A percentile compares a stretch with the other conserved stretches of the same genome.
phyloP scores from a whole-genome alignment of 192 early-diverging fungal genomes.

The Powellomyces hirtus region DNA sequence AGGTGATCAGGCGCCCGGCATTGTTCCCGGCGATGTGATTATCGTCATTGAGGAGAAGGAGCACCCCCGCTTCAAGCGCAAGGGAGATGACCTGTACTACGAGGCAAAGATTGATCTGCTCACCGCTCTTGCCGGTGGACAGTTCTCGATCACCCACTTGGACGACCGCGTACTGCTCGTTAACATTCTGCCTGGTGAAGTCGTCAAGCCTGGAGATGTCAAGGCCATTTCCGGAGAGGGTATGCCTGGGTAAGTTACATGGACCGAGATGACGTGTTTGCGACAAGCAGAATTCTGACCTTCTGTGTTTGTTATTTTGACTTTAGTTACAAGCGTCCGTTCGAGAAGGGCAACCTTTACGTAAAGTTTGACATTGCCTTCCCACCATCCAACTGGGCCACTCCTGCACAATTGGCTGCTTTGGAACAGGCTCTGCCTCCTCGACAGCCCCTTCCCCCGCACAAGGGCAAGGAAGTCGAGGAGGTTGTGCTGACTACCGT shows the following conservation, averaged over 20 bases:
- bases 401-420: conserved; percentile 63
- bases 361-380: conserved; percentile 92
- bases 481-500: conserved; percentile 79
- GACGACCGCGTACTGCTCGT: conserved; percentile 90
- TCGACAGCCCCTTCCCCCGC: conserved; percentile 50
- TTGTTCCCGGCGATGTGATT: conserved; percentile 95
- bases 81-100: conserved; percentile 87
- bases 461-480: conserved; percentile 66
- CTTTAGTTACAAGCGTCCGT: conserved; percentile 56
- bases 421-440: conserved; percentile 84
- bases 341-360: conserved; percentile 88
- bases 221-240: conserved; percentile 90
- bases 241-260: conserved; percentile 86
- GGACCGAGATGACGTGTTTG: no score
- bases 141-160: conserved; percentile 87
- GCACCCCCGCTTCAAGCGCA: conserved; percentile 91
- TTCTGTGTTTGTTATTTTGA: not conserved
- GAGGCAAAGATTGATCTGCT: conserved; percentile 92
- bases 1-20: conserved; percentile 92
- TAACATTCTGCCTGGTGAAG: conserved; percentile 89
- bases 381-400: conserved; percentile 82
- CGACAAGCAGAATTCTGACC: not conserved
- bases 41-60: conserved; percentile 96
- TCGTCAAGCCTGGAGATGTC: conserved; percentile 86
- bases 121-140: conserved; percentile 93